Evolutionary conservation across 2,329 filamentous ascomycete genomes (phyloP).

Genomic region (Pseudocercospora pini-densiflorae): DNA sequence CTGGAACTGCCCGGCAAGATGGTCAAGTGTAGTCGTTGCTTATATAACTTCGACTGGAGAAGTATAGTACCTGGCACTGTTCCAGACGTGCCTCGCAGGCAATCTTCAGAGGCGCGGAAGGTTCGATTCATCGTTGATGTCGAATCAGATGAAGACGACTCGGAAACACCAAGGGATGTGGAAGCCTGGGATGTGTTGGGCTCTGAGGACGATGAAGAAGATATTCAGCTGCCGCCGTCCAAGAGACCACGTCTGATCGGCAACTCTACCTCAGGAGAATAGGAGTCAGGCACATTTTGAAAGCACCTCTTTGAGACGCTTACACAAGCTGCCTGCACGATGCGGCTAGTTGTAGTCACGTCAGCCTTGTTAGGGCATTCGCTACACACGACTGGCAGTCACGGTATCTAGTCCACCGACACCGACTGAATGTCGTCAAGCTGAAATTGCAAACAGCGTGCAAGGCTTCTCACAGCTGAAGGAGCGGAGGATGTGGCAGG

Average conservation of each 20-base stretch:
- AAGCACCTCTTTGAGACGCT: background rate
- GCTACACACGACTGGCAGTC: background rate
- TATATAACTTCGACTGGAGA: background rate
- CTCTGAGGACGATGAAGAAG: background rate
- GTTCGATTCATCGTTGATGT: background rate
- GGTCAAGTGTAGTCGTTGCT: conserved; percentile 1
- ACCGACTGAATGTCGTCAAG: background rate
- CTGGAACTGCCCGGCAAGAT: background rate
- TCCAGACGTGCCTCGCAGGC: background rate
- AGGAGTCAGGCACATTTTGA: background rate
- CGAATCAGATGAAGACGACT: background rate
- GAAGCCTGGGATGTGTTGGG: background rate
- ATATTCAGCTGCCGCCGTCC: background rate
- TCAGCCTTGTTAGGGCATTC: background rate
- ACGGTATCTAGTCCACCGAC: background rate
- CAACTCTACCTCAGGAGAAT: background rate
- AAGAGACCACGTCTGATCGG: background rate
- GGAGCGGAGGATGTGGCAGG: background rate
- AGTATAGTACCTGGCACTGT: background rate
- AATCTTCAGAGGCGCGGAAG: background rate
- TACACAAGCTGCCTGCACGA: background rate
- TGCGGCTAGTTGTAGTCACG: background rate
- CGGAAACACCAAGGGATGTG: background rate
- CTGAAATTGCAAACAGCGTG: background rate
- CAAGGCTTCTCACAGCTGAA: background rate